Base-by-base conservation (phyloP, 345 rosid species). In the Conringia planisiliqua region DNA sequence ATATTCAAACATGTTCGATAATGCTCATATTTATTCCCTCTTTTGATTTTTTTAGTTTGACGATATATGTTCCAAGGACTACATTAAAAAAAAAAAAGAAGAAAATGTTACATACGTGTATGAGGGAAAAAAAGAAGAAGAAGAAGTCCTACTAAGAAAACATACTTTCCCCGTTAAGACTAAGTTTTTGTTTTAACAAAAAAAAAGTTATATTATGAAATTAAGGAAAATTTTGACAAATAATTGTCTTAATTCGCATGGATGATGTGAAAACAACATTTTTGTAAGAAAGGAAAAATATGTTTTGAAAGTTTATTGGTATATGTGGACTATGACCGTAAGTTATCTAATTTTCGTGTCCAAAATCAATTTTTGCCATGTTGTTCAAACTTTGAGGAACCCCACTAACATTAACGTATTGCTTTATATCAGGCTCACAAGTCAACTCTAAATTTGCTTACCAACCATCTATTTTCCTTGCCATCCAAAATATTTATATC, bases 381-480 rank as follows among this genome's bases (percentile, higher is more conserved):
- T 32, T 24, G 36, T 5, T 59, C 14, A 35, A 35, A 36, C 64
- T 59, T 59, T 20, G 16, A 59, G 46, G 44, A 36, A 12, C 29
- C 64, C 64, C 44, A 59, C 44, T 36, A 36, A 36, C 44, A 59
- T 18, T 61, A 20, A 24, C 48, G 2, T 39, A 26, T 61, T 7
- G 66, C 30, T 56, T 24, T 33, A 33, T 60, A 44, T 39, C 26
- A 27, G 7, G 56, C 7, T 40, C 20, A 62, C 14, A 76, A 76
- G 79, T 69, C 79, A 76, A 68, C 74, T 68, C 58, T 35, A 58
- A 38, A 36, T 74, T 30, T n/a, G 30, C 17, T 16, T 38, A 66
- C 73, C 55, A 68, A 67, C 78, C 22, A 59, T 39, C 61, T 11
- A 30, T 61, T 29, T 32, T 51, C 20, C 18, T 40, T 39, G 20